A percentile compares a stretch with the other conserved stretches of the same genome.
phyloP scores from a whole-genome alignment of 2,329 filamentous ascomycete genomes.

The Colletotrichum higginsianum region DNA sequence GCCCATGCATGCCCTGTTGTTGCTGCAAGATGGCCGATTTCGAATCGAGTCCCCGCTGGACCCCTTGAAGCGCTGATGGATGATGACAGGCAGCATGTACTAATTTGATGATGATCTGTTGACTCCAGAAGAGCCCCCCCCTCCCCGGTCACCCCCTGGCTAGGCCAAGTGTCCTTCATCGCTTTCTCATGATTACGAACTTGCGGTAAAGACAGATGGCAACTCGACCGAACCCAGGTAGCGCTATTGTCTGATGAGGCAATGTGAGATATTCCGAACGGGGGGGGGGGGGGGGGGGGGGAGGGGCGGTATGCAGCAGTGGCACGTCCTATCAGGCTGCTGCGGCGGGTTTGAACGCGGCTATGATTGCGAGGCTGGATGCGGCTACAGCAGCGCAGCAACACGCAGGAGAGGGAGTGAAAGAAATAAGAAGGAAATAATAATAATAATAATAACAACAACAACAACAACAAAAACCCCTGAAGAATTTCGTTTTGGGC shows the following conservation, averaged over 20 bases:
- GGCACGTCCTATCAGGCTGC: background rate
- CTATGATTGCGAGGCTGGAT: background rate
- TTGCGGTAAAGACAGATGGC: background rate
- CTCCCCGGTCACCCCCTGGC: no score
- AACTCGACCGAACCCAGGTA: background rate
- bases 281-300: no score
- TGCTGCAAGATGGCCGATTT: slow-evolving; percentile 22
- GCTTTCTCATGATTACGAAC: background rate
- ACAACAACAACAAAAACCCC: background rate
- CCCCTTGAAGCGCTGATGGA: slow-evolving; percentile 10
- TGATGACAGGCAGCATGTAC: slow-evolving; percentile 1
- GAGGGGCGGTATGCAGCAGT: background rate
- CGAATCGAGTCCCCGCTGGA: slow-evolving; percentile 6
- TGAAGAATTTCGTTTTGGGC: slow-evolving; percentile 6
- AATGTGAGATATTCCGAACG: background rate
- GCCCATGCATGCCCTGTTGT: slow-evolving; percentile 12
- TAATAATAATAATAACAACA: no score
- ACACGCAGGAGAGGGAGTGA: background rate
- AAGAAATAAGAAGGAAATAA: no score
- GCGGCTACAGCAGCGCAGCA: background rate
- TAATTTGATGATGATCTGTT: slow-evolving; percentile 7
- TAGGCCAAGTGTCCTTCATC: background rate
- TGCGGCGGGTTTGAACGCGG: slow-evolving; percentile 5
- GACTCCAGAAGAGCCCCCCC: background rate
- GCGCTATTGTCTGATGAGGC: background rate